A percentile compares a stretch with the other conserved stretches of the same genome.
phyloP scores from a whole-genome alignment of 2,329 filamentous ascomycete genomes.

The Cladosporium velox region DNA sequence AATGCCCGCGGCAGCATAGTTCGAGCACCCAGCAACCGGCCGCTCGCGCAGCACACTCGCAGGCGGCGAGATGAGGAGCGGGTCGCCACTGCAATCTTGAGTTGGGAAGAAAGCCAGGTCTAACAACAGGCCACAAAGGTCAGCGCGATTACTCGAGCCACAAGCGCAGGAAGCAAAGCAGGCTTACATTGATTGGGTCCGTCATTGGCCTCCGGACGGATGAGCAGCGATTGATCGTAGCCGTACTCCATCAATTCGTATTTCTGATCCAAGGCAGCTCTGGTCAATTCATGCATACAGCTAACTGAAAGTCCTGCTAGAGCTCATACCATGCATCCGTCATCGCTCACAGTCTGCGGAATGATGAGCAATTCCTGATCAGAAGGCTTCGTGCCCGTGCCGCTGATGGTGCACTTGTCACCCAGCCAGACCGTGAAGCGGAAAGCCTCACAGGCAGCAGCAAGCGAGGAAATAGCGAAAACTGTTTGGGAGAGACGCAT shows the following conservation, averaged over 20 bases:
- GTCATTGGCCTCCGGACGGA: slow-evolving; percentile 8
- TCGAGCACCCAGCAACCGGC: slow-evolving; percentile 15
- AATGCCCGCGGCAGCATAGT: slow-evolving; percentile 17
- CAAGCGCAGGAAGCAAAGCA: background rate
- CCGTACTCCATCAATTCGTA: slow-evolving; percentile 12
- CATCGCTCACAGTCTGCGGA: background rate
- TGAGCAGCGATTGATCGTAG: slow-evolving; percentile 13
- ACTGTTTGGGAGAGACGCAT: background rate
- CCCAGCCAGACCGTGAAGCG: slow-evolving; percentile 16
- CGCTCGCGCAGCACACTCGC: slow-evolving; percentile 9
- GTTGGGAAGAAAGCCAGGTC: slow-evolving; percentile 8
- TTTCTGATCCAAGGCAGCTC: background rate
- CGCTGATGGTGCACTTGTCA: slow-evolving; percentile 19
- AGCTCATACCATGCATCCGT: slow-evolving; percentile 11
- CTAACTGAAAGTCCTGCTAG: background rate
- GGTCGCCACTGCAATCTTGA: slow-evolving; percentile 10
- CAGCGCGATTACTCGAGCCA: background rate
- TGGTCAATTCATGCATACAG: background rate
- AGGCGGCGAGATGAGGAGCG: slow-evolving; percentile 11
- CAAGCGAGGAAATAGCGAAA: background rate
- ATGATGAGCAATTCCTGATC: slow-evolving; percentile 11
- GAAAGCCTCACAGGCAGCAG: slow-evolving; percentile 1
- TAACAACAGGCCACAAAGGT: background rate
- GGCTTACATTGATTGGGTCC: background rate
- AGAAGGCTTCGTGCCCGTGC: background rate